Base-by-base conservation (phyloP, 257 asterid species). In the Ilex aquifolium region DNA sequence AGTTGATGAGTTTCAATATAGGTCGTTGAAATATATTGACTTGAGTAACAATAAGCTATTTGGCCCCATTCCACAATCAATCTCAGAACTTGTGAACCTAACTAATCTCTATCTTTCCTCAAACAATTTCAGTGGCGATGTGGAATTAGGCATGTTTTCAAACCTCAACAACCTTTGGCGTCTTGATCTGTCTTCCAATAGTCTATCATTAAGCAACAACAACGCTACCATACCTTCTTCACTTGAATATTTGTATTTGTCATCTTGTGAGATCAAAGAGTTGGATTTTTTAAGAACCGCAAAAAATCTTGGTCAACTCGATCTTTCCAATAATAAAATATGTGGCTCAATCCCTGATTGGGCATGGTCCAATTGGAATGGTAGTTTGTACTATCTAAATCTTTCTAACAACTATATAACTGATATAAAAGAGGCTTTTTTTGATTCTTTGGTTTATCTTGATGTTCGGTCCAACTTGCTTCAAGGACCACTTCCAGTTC, bases 181-280 rank as follows among this genome's bases (percentile, higher is more conserved):
- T 36, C 71, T 74, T 56, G 63, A 60, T 56, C 73, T 75, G 59
- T 72, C 77, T 29, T 31, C 10, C 61, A 72, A 72, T 55, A 67
- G 63, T 49, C 58, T 72, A 31, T 48, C 53, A 13, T 44, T 72
- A 14, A 17, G 60, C 44, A 39, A 65, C 51, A 11, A 46, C 15
- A 13, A 60, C 10, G n/a, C 56, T 5, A 39, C 66, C 55, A 17
- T 53, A 29, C 66, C 66, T 61, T 11, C 31, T 42, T 67, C 66
- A 10, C 56, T 67, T 31, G 15, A 15, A 4, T 7, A 6, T 16
- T 27, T 67, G 61, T 39, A 13, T 13, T 36, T 67, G 44, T 51
- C 72, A 13, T 67, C 72, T n/a, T 51, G 72, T 60, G 59, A 56
- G 8, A 32, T 66, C 8, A 66, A 6, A 13, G 32, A 48, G 40